Base-by-base conservation (phyloP, 805 yeast genomes). In the Barnettozyma salicaria region DNA sequence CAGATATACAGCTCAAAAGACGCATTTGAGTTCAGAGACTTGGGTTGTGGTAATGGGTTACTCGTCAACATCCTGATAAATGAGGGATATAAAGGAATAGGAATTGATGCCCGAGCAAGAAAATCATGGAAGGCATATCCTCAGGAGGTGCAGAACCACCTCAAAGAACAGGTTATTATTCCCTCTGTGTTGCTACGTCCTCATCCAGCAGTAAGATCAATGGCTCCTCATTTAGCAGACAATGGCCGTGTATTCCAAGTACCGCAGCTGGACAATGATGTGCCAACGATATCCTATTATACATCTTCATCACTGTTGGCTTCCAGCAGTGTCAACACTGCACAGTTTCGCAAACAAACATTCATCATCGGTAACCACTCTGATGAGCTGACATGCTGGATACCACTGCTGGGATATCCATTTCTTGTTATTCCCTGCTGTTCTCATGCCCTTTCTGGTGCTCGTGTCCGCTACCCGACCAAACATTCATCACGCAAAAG, bases 31-130 rank as follows among this genome's bases (percentile, higher is more conserved):
- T 90, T 89, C 55, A 70, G 90, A 46, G 97, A 90, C 61, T 58
- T 90, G 37, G 97, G 97, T 1, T 90, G 97, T 63, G 97, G 97
- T 6, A 90, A 90, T 60, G 97, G 97, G 7, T 67, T 86, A 12
- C 61, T 90, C 30, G 94, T 86, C 9, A 74, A 85, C 49, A 73
- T 90, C 19, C 64, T 90, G 33, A 62, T 72, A 7, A 64, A 66
- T 66, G 97, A 90, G 61, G 97, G 97, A 0, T 84, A 74, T 49
- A 63, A 53, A 24, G 97, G 97, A 3, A 57, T 70, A 25, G 97
- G 97, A 11, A 77, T 89, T 19, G 97, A 90, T 62, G 96, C 96
- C 0, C 67, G 97, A 31, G 74, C 77, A 4, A 69, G 97, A 40
- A 89, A 89, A 53, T 83, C 96, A 1, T 90, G 97, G 97, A 60